phyloP scores from a whole-genome alignment of 2,329 filamentous ascomycete species.

The Monilinia laxa region DNA sequence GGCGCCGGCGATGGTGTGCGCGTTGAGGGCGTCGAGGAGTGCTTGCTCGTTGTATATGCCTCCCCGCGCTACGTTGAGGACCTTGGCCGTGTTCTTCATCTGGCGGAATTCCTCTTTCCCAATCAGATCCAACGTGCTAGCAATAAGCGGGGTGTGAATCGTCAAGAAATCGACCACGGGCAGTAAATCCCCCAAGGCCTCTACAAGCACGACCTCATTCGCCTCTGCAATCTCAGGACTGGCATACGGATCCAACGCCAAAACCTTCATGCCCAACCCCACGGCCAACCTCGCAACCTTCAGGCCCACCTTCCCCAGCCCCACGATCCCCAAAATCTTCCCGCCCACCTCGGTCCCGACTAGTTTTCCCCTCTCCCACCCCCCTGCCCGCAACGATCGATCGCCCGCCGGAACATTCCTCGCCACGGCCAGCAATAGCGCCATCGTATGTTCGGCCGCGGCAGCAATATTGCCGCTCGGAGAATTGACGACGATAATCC shows the following conservation, averaged over 20 bases:
- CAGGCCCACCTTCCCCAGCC: slow-evolving; percentile 79
- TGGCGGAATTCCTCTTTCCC: slow-evolving; percentile 61
- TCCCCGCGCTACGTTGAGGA: slow-evolving; percentile 77
- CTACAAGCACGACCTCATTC: slow-evolving; percentile 64
- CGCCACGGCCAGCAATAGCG: slow-evolving; percentile 70
- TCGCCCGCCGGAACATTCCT: slow-evolving; percentile 71
- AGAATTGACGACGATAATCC: slow-evolving; percentile 78
- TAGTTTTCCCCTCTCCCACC: slow-evolving; percentile 73
- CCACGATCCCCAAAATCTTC: slow-evolving; percentile 74
- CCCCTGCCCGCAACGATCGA: slow-evolving; percentile 65
- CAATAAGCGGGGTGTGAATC: slow-evolving; percentile 77
- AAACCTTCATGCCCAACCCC: slow-evolving; percentile 72
- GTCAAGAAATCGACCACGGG: slow-evolving; percentile 73
- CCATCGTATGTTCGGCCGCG: slow-evolving; percentile 75
- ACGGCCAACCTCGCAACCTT: slow-evolving; percentile 78
- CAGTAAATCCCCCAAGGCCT: slow-evolving; percentile 59
- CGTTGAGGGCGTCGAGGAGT: slow-evolving; percentile 66
- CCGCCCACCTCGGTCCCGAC: slow-evolving; percentile 76
- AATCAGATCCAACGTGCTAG: slow-evolving; percentile 73
- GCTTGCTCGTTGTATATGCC: slow-evolving; percentile 78
- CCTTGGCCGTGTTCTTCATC: slow-evolving; percentile 72
- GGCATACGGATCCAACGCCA: slow-evolving; percentile 76
- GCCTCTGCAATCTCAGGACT: slow-evolving; percentile 68
- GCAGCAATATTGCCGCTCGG: slow-evolving; percentile 79
- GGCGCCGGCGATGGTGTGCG: slow-evolving; percentile 71